Conservation (phyloP, 106 monocot species). For the Allium cepa region DNA sequence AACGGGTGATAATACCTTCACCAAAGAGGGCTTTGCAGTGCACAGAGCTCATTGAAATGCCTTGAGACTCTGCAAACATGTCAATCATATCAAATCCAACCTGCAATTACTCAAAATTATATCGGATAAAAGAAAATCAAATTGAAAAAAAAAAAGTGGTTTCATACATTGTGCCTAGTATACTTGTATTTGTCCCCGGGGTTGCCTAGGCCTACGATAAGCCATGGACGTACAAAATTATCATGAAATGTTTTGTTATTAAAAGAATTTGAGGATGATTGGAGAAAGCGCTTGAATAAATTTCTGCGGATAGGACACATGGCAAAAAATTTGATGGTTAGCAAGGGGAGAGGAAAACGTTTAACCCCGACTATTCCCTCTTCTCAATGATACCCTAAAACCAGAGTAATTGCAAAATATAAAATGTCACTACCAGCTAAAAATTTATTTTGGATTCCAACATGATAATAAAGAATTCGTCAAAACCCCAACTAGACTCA, state of each 20-base stretch:
- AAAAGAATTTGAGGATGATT: constrained; percentile 12
- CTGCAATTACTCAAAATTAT: constrained; percentile 19
- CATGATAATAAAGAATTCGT: no score
- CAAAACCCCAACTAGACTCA: no score
- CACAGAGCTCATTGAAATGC: constrained; percentile 47
- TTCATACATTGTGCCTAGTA: constrained; percentile 83
- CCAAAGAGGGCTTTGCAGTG: constrained; percentile 88
- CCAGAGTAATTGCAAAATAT: no score
- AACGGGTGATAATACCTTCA: constrained; percentile 37
- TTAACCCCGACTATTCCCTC: no score
- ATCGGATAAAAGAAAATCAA: background rate
- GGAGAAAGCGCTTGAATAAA: constrained; percentile 8
- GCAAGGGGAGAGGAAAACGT: no score
- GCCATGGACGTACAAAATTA: constrained; percentile 43
- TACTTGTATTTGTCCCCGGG: constrained; percentile 81
- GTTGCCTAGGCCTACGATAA: constrained; percentile 91
- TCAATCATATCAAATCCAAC: constrained; percentile 95
- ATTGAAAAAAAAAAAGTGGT: background rate
- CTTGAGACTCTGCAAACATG: constrained; percentile 54
- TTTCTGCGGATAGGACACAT: background rate
- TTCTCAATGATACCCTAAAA: no score
- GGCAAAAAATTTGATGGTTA: no score
- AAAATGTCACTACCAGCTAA: no score
- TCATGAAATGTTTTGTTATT: background rate
- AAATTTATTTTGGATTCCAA: no score